Evolutionary conservation across 495 filamentous ascomycete species (phyloP), one percentile per base, ranked within the genome.

Genomic region (Delitschia confertaspora): DNA sequence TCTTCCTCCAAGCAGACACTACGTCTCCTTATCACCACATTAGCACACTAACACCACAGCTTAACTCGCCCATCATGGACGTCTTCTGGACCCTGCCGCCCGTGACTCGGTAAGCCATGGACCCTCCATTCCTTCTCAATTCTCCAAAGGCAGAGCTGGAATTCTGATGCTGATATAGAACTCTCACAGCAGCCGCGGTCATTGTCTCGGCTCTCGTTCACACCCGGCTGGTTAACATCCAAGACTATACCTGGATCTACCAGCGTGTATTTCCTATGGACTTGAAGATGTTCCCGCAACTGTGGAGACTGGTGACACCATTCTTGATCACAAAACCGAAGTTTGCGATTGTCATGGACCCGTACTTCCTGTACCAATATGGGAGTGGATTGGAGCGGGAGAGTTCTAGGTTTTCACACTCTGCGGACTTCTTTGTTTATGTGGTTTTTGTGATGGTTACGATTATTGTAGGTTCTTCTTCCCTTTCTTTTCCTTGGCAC

Each of bases 331-430:
- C 81, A 9, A 70, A 75, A 22, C 65, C 70, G 11, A 45, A 73
- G 23, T 55, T 89, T 38, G 62, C 60, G 33, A 80, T 94, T 34
- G 45, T 94, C 25, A 69, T 93, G 57, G 86, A 95, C 64, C 79
- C 88, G 19, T 91, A 86, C 65, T 83, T 88, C 57, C 60, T 85
- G 54, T 86, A 73, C 59, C 74, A 68, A 35, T 83, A 85, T 65
- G 71, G 74, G 32, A 79, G 70, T 49, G 63, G 64, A 24, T 65
- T 84, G 14, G 82, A 86, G 60, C 70, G 43, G 13, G 69, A 69
- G 26, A 78, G 79, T 18, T 59, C 75, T 18, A 67, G 76, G 16
- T 81, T 85, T 47, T 65, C 59, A 33, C 58, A 67, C 46, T 75
- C 78, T n/a, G 82, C 78, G 43, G 78, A 81, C 53, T 85, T 80